phyloP scores from a whole-genome alignment of 2,329 filamentous ascomycete genomes.

The Hysterium pulicare region DNA sequence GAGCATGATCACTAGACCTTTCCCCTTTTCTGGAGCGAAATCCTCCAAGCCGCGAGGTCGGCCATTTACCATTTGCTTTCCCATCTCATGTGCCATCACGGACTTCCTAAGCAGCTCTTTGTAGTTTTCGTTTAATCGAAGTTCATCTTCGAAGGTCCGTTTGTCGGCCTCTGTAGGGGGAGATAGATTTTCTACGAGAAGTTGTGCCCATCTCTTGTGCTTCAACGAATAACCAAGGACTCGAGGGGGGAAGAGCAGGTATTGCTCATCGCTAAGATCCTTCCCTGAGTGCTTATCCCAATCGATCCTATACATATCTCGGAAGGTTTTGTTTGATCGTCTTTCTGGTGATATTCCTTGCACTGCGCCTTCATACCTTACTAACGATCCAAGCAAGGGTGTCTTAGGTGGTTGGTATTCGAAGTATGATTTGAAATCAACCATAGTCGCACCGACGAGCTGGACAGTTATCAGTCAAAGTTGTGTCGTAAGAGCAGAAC shows the following conservation, averaged over 20 bases:
- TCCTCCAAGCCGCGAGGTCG: not conserved
- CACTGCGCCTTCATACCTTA: not conserved
- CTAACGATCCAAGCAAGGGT: not conserved
- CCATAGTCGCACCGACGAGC: too few species aligned
- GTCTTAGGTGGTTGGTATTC: not conserved
- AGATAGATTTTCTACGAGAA: conserved; percentile 3
- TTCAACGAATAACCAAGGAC: conserved; percentile 9
- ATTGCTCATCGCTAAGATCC: not conserved
- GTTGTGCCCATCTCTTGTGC: conserved; percentile 8
- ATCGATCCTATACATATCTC: not conserved
- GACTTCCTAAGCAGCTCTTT: conserved; percentile 3
- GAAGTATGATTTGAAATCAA: too few species aligned
- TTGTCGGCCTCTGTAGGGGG: conserved; percentile 2
- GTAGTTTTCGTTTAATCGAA: conserved; percentile 5
- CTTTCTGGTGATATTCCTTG: not conserved
- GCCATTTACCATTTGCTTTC: conserved; percentile 1
- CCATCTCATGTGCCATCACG: not conserved
- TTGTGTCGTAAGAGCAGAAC: too few species aligned
- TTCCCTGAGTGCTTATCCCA: not conserved
- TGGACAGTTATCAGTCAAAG: too few species aligned
- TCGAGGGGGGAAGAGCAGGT: not conserved
- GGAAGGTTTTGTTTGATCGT: not conserved
- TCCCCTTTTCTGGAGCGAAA: not conserved
- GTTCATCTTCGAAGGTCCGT: conserved; percentile 2
- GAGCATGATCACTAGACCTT: not conserved